These are phyloP conservation scores for Boletus rex-veris DNA, from an alignment of 768 basidiomycete genomes.

Conservation along the genomic window DNA sequence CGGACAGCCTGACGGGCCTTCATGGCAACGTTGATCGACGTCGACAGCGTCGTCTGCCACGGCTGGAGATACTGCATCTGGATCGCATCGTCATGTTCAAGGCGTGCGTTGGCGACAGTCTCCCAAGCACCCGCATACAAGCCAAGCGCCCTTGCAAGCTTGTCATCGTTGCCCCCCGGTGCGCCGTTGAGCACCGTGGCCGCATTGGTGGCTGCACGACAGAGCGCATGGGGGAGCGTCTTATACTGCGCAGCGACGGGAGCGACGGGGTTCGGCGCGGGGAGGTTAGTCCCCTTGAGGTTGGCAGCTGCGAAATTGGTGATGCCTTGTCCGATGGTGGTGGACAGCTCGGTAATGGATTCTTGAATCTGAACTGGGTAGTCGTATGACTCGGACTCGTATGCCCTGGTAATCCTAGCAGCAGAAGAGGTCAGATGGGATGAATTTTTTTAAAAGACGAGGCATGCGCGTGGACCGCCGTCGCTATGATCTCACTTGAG, in stretches of 20 bases:
- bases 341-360: constrained; percentile 67
- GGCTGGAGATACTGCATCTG: constrained; percentile 66
- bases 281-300: constrained; percentile 85
- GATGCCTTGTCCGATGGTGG: constrained; percentile 68
- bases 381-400: constrained; percentile 84
- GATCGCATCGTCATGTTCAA: constrained; percentile 77
- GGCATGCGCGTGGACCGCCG: not conserved
- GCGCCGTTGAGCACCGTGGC: constrained; percentile 44
- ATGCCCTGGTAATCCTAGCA: constrained; percentile 78
- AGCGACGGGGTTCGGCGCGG: constrained; percentile 58
- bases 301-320: constrained; percentile 85
- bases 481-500: constrained; percentile 59
- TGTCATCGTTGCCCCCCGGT: constrained; percentile 52
- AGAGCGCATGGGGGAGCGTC: constrained; percentile 93
- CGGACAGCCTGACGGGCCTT: constrained; percentile 86
- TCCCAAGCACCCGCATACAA: constrained; percentile 83
- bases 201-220: constrained; percentile 71
- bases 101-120: constrained; percentile 71
- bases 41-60: constrained; percentile 85
- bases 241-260: constrained; percentile 72
- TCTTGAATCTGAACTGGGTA: constrained; percentile 89
- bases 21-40: constrained; percentile 84
- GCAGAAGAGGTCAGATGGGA: not conserved
- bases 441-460: not conserved
- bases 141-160: constrained; percentile 74